Conservation (phyloP, 441 rosid genomes). For the Adansonia grandidieri region DNA sequence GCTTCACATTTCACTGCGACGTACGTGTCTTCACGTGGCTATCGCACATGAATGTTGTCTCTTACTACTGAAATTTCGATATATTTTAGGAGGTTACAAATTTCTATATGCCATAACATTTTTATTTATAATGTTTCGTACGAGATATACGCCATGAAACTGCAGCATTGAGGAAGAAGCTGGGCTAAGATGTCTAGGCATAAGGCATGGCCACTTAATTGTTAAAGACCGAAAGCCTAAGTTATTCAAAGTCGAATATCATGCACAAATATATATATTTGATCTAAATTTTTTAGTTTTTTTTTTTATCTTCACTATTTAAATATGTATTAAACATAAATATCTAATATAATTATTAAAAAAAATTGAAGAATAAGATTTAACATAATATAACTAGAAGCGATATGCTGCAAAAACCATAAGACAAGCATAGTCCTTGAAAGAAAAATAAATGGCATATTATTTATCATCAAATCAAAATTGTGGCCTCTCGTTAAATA, state of each 20-base stretch:
- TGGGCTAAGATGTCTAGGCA: not conserved
- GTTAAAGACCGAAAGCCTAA: not conserved
- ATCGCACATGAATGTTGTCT: not conserved
- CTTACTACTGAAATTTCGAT: not conserved
- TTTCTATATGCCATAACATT: not conserved
- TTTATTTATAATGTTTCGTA: not conserved
- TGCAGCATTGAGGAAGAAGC: not conserved
- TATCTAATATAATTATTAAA: too few relatives aligned
- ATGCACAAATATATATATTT: too few relatives aligned
- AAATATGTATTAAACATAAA: too few relatives aligned
- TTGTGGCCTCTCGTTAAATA: not conserved
- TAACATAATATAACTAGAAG: not conserved
- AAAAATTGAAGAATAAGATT: too few relatives aligned
- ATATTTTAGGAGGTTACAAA: not conserved
- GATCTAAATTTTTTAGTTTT: too few relatives aligned
- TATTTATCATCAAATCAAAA: not conserved
- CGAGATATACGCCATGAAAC: too few relatives aligned
- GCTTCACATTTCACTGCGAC: not conserved
- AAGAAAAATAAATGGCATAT: not conserved
- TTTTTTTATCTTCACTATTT: too few relatives aligned
- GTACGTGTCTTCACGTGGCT: slow-evolving; percentile 18
- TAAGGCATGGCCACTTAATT: not conserved
- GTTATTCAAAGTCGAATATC: too few relatives aligned
- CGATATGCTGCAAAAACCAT: not conserved
- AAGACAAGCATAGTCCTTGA: not conserved